Evolutionary conservation across 108 stramenopile genomes (phyloP).

Genomic region (Epithemia pelagica): DNA sequence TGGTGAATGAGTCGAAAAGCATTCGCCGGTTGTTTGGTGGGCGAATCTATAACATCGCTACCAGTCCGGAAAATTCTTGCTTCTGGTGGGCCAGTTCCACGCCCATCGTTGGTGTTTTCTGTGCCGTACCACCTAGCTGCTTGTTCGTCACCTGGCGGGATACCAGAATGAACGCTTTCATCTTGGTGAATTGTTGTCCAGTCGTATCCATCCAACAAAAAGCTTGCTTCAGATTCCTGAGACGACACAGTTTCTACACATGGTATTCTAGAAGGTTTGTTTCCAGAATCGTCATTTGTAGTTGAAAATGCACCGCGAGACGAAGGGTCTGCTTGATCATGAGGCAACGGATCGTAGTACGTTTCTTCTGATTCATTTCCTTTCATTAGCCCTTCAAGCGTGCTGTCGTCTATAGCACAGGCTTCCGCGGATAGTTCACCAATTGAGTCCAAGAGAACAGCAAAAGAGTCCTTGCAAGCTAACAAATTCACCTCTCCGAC

Average conservation of each 20-base stretch:
- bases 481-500: constrained; percentile 45
- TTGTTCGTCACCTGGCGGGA: constrained; percentile 65
- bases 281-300: too few relatives aligned
- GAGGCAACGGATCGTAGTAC: neutral
- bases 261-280: neutral
- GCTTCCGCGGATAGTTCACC: constrained; percentile 39
- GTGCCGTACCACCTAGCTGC: constrained; percentile 44
- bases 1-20: constrained; percentile 38
- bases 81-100: neutral
- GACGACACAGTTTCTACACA: neutral
- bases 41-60: neutral
- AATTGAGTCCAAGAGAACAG: constrained; percentile 50
- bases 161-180: constrained; percentile 22
- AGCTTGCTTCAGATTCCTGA: neutral
- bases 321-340: neutral
- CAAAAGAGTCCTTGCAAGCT: constrained; percentile 76
- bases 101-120: neutral
- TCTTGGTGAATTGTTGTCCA: constrained; percentile 72
- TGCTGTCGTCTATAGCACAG: constrained; percentile 1
- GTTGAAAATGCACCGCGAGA: neutral
- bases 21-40: neutral
- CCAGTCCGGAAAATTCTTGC: neutral
- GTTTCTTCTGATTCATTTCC: neutral
- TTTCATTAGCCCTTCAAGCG: constrained; percentile 1
- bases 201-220: constrained; percentile 59